Evolutionary conservation across 2,329 filamentous ascomycete genomes (phyloP).

Genomic region (Ceratocystis diversiconidia): DNA sequence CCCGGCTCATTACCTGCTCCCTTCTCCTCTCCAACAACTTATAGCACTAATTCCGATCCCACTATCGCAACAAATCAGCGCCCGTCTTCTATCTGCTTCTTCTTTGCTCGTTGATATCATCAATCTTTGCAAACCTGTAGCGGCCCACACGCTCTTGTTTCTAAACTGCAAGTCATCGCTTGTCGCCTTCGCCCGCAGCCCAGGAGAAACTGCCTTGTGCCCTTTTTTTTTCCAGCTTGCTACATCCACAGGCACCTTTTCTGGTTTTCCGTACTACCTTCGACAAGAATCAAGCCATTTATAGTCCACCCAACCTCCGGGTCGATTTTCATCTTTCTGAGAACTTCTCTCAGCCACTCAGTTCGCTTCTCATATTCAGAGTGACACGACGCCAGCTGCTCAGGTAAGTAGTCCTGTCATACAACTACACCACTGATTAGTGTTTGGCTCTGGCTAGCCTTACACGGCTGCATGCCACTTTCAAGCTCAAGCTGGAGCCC

Average conservation of each 20-base stretch:
- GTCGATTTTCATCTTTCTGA: not conserved
- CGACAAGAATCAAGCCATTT: not conserved
- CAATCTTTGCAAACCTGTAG: not conserved
- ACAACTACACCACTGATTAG: not conserved
- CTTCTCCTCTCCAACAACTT: not conserved
- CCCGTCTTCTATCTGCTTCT: not conserved
- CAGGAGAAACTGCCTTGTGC: not conserved
- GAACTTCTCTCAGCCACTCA: not conserved
- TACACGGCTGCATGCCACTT: not conserved
- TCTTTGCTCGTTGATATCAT: not conserved
- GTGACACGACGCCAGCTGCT: not conserved
- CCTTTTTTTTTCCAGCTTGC: not conserved
- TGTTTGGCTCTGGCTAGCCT: not conserved
- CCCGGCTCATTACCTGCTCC: not conserved
- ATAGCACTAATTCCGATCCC: not conserved
- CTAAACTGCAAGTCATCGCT: not conserved
- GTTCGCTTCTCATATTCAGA: not conserved
- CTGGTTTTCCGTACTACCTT: not conserved
- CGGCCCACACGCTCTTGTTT: not conserved
- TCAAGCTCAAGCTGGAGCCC: too few species aligned
- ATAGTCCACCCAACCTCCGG: not conserved
- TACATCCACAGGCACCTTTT: not conserved
- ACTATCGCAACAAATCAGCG: not conserved
- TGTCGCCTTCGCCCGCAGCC: not conserved
- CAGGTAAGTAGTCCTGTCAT: slow-evolving; percentile 2